A percentile compares a stretch with the other conserved stretches of the same genome.
phyloP scores from a whole-genome alignment of 2,329 filamentous ascomycete genomes.

The Penicillium verrucosum region DNA sequence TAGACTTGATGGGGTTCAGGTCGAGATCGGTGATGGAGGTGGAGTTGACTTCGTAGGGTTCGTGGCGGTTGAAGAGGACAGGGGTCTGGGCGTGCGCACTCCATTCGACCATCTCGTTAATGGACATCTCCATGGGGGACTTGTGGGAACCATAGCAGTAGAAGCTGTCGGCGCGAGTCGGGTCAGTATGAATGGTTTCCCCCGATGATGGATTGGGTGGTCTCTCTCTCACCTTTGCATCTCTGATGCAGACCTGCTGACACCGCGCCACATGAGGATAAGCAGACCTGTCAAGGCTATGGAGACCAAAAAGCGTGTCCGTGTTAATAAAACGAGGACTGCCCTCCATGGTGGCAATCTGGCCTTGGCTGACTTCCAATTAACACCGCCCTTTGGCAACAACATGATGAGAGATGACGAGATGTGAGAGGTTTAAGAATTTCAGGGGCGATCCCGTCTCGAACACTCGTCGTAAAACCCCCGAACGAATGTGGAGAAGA shows the following conservation, averaged over 20 bases:
- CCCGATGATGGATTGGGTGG: background rate
- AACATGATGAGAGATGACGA: conserved; percentile 74
- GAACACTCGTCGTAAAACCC: conserved; percentile 22
- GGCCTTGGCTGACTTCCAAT: conserved; percentile 85
- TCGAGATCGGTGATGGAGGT: conserved; percentile 75
- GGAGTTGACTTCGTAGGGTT: conserved; percentile 78
- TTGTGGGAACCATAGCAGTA: conserved; percentile 96
- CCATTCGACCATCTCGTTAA: conserved; percentile 89
- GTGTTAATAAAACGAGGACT: conserved; percentile 66
- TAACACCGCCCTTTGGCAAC: conserved; percentile 82
- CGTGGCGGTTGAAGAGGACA: conserved; percentile 94
- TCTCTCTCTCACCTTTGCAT: conserved; percentile 73
- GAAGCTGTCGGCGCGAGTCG: conserved; percentile 59
- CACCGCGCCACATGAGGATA: conserved; percentile 82
- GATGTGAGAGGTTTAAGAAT: background rate
- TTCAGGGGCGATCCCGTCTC: conserved; percentile 22
- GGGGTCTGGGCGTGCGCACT: conserved; percentile 84
- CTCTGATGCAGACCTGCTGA: conserved; percentile 74
- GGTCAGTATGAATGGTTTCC: background rate
- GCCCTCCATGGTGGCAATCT: conserved; percentile 74
- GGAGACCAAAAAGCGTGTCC: conserved; percentile 73
- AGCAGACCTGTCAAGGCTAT: conserved; percentile 67
- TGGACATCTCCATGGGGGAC: conserved; percentile 91
- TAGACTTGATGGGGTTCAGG: conserved; percentile 81
- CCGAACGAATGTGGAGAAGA: conserved; percentile 27